Evolutionary conservation across 2,329 filamentous ascomycete species (phyloP).

Genomic region (Botrytis cinerea): DNA sequence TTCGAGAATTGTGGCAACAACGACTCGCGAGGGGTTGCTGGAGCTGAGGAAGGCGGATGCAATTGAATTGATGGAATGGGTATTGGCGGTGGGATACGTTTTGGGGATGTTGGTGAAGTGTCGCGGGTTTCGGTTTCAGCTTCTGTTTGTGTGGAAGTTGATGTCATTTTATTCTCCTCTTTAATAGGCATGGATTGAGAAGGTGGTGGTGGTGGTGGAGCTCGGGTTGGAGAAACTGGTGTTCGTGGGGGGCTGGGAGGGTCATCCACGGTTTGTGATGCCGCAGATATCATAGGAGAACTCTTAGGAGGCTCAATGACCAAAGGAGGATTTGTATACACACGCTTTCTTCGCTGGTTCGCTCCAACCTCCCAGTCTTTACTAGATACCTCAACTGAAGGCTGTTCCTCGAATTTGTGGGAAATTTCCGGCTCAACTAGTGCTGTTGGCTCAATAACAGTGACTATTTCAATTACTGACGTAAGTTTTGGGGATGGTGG

Average conservation of each 20-base stretch:
- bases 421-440: background rate
- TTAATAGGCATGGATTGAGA: constrained; percentile 25
- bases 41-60: constrained; percentile 81
- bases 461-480: constrained; percentile 43
- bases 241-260: constrained; percentile 67
- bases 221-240: constrained; percentile 55
- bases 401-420: constrained; percentile 36
- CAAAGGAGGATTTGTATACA: constrained; percentile 55
- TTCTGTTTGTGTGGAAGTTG: constrained; percentile 65
- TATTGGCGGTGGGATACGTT: constrained; percentile 41
- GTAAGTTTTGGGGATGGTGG: constrained; percentile 67
- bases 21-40: constrained; percentile 74
- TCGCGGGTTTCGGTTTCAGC: constrained; percentile 38
- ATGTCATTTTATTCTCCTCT: constrained; percentile 50
- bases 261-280: constrained; percentile 63
- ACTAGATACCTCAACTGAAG: constrained; percentile 43
- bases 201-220: constrained; percentile 47
- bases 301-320: constrained; percentile 50
- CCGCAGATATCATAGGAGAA: constrained; percentile 63
- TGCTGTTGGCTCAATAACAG: constrained; percentile 48
- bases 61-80: constrained; percentile 84
- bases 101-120: constrained; percentile 31
- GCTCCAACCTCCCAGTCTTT: constrained; percentile 65
- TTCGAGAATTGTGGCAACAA: constrained; percentile 80
- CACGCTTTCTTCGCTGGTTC: constrained; percentile 72